Conservation (phyloP, 2,329 filamentous ascomycete species). For the Parascedosporium putredinis region DNA sequence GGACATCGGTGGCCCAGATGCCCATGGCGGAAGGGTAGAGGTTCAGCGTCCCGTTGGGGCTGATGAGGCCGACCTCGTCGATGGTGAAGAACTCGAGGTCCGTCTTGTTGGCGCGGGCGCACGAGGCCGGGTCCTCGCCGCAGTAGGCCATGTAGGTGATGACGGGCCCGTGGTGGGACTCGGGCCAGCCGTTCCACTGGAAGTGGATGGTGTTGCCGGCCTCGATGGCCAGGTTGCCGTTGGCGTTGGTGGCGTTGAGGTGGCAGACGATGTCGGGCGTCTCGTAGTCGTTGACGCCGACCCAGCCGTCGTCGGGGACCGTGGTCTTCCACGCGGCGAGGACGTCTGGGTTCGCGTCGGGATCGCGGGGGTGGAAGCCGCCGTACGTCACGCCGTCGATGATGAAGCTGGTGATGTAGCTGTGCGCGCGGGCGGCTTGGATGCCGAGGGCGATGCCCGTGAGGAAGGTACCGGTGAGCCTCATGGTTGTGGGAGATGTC, state of each 20-base stretch:
- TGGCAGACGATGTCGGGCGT: conserved; percentile 32
- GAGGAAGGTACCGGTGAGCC: background rate
- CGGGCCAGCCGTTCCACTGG: conserved; percentile 44
- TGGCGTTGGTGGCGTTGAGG: conserved; percentile 27
- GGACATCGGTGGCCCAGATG: conserved; percentile 32
- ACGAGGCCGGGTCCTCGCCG: conserved; percentile 32
- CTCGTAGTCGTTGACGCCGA: conserved; percentile 1
- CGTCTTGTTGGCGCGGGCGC: conserved; percentile 37
- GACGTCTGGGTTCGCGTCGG: conserved; percentile 4
- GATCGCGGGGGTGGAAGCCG: conserved; percentile 14
- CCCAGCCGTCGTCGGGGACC: conserved; percentile 3
- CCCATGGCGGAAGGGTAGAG: conserved; percentile 20
- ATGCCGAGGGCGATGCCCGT: background rate
- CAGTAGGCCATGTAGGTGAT: conserved; percentile 40
- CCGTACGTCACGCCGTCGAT: conserved; percentile 13
- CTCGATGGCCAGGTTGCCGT: conserved; percentile 31
- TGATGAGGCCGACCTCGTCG: conserved; percentile 38
- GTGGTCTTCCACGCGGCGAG: conserved; percentile 3
- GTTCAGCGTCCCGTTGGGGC: conserved; percentile 39
- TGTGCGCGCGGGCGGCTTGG: conserved; percentile 18
- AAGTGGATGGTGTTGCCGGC: conserved; percentile 37
- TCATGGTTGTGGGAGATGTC: background rate
- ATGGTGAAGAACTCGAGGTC: conserved; percentile 51
- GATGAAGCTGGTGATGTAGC: conserved; percentile 29
- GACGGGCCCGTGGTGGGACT: conserved; percentile 42